Evolutionary conservation across 768 basidiomycete species (phyloP).

Genomic region (Suillus occidentalis): DNA sequence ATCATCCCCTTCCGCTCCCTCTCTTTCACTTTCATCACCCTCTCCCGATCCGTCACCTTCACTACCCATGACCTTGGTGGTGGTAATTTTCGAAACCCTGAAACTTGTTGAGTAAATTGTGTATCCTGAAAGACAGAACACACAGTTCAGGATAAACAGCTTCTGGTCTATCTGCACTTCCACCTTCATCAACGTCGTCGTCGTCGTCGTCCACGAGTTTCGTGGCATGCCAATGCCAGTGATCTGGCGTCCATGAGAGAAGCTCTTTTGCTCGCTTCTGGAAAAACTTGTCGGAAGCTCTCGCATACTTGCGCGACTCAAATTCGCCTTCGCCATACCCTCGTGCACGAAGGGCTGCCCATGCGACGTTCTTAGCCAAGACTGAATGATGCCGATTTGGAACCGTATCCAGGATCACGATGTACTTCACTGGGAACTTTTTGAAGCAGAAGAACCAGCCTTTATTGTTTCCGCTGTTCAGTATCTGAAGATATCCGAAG

Average conservation of each 20-base stretch:
- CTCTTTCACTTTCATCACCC: too few relatives aligned
- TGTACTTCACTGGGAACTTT: conserved; percentile 31
- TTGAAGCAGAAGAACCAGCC: conserved; percentile 32
- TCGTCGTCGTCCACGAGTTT: conserved; percentile 14
- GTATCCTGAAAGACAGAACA: too few relatives aligned
- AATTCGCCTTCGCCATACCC: conserved; percentile 26
- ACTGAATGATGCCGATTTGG: conserved; percentile 14
- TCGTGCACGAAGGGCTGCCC: conserved; percentile 31
- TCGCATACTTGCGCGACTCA: conserved; percentile 14
- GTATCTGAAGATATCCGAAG: conserved; percentile 15
- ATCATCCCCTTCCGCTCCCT: too few relatives aligned
- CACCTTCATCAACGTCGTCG: not conserved
- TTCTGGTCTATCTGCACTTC: too few relatives aligned
- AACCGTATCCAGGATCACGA: conserved; percentile 28
- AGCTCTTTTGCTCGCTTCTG: conserved; percentile 18
- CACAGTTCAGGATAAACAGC: too few relatives aligned
- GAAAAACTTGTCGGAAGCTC: conserved; percentile 20
- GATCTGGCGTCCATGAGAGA: conserved; percentile 18
- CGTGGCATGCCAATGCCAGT: conserved; percentile 1
- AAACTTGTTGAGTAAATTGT: too few relatives aligned
- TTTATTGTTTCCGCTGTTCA: not conserved
- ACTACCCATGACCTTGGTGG: too few relatives aligned
- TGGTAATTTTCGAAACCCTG: too few relatives aligned
- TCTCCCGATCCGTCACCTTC: too few relatives aligned
- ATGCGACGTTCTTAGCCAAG: conserved; percentile 24